Evolutionary conservation across 805 yeast species (phyloP).

Genomic region (Sugiyamaella qingdaonensis): DNA sequence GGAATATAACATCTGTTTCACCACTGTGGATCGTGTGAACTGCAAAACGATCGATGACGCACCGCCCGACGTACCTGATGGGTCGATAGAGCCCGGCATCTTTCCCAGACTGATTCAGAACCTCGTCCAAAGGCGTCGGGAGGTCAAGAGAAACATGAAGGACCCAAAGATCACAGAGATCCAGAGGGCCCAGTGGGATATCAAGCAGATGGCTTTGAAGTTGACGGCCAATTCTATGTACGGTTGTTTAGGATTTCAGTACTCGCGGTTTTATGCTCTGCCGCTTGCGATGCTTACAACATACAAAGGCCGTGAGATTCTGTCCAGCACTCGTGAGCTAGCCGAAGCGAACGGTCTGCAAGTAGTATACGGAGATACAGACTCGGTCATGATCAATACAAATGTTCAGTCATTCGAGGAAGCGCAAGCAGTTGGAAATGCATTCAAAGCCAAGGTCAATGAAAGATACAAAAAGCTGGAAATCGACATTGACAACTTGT

Average conservation of each 20-base stretch:
- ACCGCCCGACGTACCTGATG: conserved; percentile 64
- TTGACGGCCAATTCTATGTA: conserved; percentile 99
- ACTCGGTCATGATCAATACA: conserved; percentile 97
- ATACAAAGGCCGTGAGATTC: conserved; percentile 89
- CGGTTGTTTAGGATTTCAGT: conserved; percentile 92
- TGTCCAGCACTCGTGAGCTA: conserved; percentile 85
- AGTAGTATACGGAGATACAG: conserved; percentile 97
- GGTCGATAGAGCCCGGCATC: conserved; percentile 65
- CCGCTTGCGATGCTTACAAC: conserved; percentile 96
- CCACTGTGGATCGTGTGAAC: conserved; percentile 75
- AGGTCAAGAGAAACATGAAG: conserved; percentile 81
- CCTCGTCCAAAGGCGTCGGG: conserved; percentile 86
- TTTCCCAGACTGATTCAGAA: conserved; percentile 79
- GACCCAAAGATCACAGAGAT: conserved; percentile 58
- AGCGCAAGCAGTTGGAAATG: conserved; percentile 77
- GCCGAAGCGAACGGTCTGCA: conserved; percentile 81
- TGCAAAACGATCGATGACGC: conserved; percentile 47
- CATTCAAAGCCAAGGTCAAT: conserved; percentile 80
- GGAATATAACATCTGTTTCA: conserved; percentile 94
- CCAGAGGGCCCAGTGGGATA: conserved; percentile 74
- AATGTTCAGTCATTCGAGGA: conserved; percentile 64
- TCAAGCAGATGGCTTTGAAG: conserved; percentile 92
- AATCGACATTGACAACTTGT: conserved; percentile 92
- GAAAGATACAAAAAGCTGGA: conserved; percentile 84
- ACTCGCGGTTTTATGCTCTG: conserved; percentile 90